phyloP scores from a whole-genome alignment of 805 yeast species.

The Saccharomycopsis selenospora region DNA sequence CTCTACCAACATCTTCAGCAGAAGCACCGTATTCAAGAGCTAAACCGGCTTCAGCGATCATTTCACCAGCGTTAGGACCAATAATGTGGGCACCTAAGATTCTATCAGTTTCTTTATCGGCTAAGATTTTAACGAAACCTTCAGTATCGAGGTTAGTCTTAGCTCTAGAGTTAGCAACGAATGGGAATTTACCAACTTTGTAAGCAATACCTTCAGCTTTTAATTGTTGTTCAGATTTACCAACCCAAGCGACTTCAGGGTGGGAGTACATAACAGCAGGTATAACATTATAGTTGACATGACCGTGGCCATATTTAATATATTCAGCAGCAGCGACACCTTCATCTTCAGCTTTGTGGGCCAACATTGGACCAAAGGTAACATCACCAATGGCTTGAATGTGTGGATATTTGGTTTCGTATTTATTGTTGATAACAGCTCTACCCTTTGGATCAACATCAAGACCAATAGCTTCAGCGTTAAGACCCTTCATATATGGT shows the following conservation, averaged over 20 bases:
- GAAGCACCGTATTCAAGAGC: conserved; percentile 99
- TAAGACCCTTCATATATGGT: conserved; percentile 87
- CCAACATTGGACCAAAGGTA: conserved; percentile 98
- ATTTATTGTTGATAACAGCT: conserved; percentile 88
- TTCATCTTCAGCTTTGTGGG: conserved; percentile 99
- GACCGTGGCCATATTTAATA: conserved; percentile 91
- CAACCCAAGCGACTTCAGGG: conserved; percentile 99
- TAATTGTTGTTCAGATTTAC: conserved; percentile 90
- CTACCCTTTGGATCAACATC: conserved; percentile 91
- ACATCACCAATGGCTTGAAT: conserved; percentile 98
- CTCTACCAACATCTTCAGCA: conserved; percentile 95
- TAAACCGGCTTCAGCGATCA: conserved; percentile 97
- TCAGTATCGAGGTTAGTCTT: conserved; percentile 96
- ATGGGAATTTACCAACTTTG: conserved; percentile 97
- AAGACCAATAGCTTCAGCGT: conserved; percentile 81
- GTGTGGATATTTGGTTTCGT: conserved; percentile 85
- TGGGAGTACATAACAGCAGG: conserved; percentile 99
- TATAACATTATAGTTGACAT: conserved; percentile 94
- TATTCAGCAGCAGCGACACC: conserved; percentile 98
- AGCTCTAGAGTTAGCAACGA: conserved; percentile 98
- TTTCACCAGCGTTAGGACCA: conserved; percentile 98
- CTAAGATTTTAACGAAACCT: conserved; percentile 91
- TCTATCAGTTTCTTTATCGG: conserved; percentile 97
- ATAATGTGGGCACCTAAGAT: conserved; percentile 93
- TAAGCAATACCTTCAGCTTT: conserved; percentile 87